Base-by-base conservation (phyloP, 768 basidiomycete species). In the Phlebiopsis flavidoalba region DNA sequence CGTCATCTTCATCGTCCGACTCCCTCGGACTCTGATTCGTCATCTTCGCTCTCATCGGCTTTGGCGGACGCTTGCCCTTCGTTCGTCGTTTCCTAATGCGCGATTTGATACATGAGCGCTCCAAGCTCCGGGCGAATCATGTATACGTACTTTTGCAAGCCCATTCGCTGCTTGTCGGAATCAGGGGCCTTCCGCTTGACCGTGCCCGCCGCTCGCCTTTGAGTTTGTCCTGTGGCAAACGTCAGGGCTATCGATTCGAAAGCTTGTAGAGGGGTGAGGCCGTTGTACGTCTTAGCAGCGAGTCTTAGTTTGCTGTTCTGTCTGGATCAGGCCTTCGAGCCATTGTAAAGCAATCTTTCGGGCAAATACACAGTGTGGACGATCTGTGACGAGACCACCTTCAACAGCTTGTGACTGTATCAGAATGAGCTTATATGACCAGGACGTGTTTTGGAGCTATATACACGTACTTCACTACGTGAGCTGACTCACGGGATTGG, bases 331-430 rank as follows among this genome's bases (percentile, higher is more conserved):
- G 69, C 77, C 71, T 54, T 85, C 84, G 40, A 93, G 70, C 86
- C 87, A 88, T 17, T 72, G 63, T 19, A 80, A 61, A 12, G 83
- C 81, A n/a, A n/a, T 52, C 84, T 80, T 48, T 83, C 82, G 17
- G 88, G 81, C 33, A 95, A 74, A 68, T 89, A 94, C 4, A 81
- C 75, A 0, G 82, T 87, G 67, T 85, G 85, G 55, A 84, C 54
- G 57, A 89, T 85, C 91, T 93, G 59, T 35, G 22, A 57, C 47
- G 66, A 60, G 31, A 11, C n/a, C 10, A 33, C 5, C 15, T 12
- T 43, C 40, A 43, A 43, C 8, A 40, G 37, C 11, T 12, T 43
- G 40, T 8, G 31, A 19, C n/a, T 12, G 4, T 1, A 58, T 60
- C 19, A 33, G 46, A n/a, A 53, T 21, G 40, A 46, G 56, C 15